Percentiles rank a stretch among this genome's conserved stretches.
Evolutionary conservation across 2,329 filamentous ascomycete species (phyloP).

Genomic region (Polychaeton citri): DNA sequence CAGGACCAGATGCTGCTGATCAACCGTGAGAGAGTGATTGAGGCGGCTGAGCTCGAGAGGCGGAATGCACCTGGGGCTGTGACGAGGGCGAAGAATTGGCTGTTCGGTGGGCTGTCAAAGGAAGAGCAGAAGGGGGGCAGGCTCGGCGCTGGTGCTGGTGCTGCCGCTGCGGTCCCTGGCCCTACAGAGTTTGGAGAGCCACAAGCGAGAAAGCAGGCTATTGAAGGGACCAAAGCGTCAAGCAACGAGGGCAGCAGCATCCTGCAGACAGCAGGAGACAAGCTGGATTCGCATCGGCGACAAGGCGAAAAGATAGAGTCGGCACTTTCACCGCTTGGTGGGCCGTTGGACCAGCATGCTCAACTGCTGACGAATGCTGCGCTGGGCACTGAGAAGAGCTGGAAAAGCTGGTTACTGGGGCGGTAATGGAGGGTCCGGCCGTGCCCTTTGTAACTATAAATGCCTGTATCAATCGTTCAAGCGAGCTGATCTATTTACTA

Average conservation of each 20-base stretch:
- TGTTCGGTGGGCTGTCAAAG: slow-evolving; percentile 21
- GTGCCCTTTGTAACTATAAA: too few species aligned
- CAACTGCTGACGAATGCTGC: slow-evolving; percentile 25
- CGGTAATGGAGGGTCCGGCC: slow-evolving; percentile 15
- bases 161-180: slow-evolving; percentile 4
- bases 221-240: too few species aligned
- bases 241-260: slow-evolving; percentile 13
- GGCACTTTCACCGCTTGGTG: slow-evolving; percentile 20
- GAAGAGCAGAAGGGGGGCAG: slow-evolving; percentile 26
- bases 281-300: slow-evolving; percentile 14
- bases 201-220: slow-evolving; percentile 8
- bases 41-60: slow-evolving; percentile 31
- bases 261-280: slow-evolving; percentile 21
- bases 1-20: slow-evolving; percentile 40
- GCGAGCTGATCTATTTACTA: too few species aligned
- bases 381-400: slow-evolving; percentile 27
- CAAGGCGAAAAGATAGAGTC: slow-evolving; percentile 16
- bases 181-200: slow-evolving; percentile 3
- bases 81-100: slow-evolving; percentile 17
- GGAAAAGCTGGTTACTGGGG: slow-evolving; percentile 31
- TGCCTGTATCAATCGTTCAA: too few species aligned
- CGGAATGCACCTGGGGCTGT: slow-evolving; percentile 24
- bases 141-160: slow-evolving; percentile 15
- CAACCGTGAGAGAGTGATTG: slow-evolving; percentile 48
- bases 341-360: slow-evolving; percentile 33